Base-by-base conservation (phyloP, 2,329 filamentous ascomycete genomes). In the Ophiostoma montium region DNA sequence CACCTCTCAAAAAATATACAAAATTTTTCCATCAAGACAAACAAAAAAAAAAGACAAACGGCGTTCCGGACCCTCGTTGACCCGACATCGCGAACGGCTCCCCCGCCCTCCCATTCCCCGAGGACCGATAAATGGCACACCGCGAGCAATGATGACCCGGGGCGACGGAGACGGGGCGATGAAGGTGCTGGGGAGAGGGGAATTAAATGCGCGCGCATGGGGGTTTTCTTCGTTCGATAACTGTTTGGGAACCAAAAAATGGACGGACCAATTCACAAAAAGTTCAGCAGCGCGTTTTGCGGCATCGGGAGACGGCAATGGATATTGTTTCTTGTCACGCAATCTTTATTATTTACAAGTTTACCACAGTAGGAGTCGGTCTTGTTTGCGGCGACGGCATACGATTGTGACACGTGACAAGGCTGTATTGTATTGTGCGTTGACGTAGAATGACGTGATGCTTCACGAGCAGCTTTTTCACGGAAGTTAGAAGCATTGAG, bases 251-350 rank as follows among this genome's bases (percentile, higher is more conserved):
- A 27, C 23, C 8, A 27, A 47, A 38, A 11, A 10, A 35, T 33
- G 33, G 33, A 46, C 44, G 33, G 32, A 5, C 4, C 23, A 45
- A 43, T 11, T 3, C 10, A 41, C 9, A 41, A 35, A 35, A 46
- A 46, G 43, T 31, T 23, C 31, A 44, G 23, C 41, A 43, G 33
- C 43, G 35, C 46, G 23, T 27, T 39, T 31, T 48, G 41, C 49
- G 49, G 21, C 39, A 48, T 48, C 27, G 23, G 30, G 49, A 36
- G 23, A 38, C 35, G 33, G 35, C 15, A 32, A 45, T 44, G 42
- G 42, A 18, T 44, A 44, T 44, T 44, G 27, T 44, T 33, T 44
- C 32, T 44, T 44, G 42, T 31, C 35, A 35, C 32, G 16, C 19
- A 35, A 21, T n/a, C 30, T 41, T 42, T 42, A 42, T 16, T 42